Evolutionary conservation across 495 filamentous ascomycete species (phyloP), one percentile per base, ranked within the genome.

Genomic region (Penicillium samsonianum): DNA sequence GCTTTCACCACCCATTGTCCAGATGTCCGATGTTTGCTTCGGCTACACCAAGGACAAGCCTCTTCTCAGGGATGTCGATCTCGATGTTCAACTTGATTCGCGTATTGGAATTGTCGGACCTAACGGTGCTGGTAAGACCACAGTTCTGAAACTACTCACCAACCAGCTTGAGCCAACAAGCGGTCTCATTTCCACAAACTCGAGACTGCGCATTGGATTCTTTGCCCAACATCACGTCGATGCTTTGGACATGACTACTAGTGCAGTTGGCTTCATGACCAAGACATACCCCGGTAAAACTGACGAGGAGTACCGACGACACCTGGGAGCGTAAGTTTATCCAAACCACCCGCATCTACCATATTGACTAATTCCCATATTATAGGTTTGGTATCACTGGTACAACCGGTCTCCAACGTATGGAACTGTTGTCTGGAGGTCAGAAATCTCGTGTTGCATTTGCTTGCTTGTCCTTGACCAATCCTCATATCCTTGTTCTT

Each of bases 141-240:
- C 94, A 0, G 87, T 97, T 14, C 78, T 99, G 58, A 96, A 96
- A 67, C 83, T 99, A 4, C 86, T 99, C 53, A 96, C 94, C 62
- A 90, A 90, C 56, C 88, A 91, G 65, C 82, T 99, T 3, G 63
- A 83, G 52, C 84, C 94, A 3, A 89, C 88, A 1, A 81, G 82
- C 35, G 94, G 94, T 57, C 67, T 90, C 41, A 94, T 99, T 50
- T 92, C 90, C 4, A 85, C 90, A 62, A 85, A 99, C 73, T 86
- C 93, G 3, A 84, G 94, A 42, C 78, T 99, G 33, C 84, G 94
- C 40, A 81, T 98, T 57, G 94, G 92, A 4, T 99, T 95, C 82
- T 99, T 99, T 69, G 94, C 94, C 7, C 94, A 99, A 73, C 94
- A 99, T 70, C 94, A 99, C 77, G 92, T 99, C 60, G 94, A 99